phyloP scores from a whole-genome alignment of 345 rosid genomes.

The Populus davidiana region DNA sequence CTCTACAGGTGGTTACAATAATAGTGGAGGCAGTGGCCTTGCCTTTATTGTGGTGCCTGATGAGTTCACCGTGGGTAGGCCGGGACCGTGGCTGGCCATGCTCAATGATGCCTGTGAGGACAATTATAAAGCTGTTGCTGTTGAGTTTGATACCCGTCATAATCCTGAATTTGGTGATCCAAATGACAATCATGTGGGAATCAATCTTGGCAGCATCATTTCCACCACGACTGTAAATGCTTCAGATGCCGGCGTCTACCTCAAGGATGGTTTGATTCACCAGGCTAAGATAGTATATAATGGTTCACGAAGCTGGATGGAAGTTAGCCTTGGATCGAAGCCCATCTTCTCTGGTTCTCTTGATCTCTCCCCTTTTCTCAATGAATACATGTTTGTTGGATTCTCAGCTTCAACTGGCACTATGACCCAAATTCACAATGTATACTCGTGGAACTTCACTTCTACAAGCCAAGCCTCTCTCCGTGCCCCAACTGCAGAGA shows the following conservation, averaged over 20 bases:
- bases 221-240: slow-evolving; percentile 34
- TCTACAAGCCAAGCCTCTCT: slow-evolving; percentile 47
- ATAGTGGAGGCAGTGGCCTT: slow-evolving; percentile 45
- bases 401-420: slow-evolving; percentile 56
- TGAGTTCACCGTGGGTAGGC: slow-evolving; percentile 51
- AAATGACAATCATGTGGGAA: slow-evolving; percentile 53
- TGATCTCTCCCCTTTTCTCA: slow-evolving; percentile 45
- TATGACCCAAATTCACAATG: slow-evolving; percentile 41
- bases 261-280: slow-evolving; percentile 45
- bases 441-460: slow-evolving; percentile 46
- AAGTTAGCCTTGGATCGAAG: slow-evolving; percentile 30
- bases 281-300: slow-evolving; percentile 43
- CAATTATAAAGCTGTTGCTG: slow-evolving; percentile 41
- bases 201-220: slow-evolving; percentile 47
- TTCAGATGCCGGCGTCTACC: slow-evolving; percentile 36
- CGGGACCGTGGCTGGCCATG: slow-evolving; percentile 56
- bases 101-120: slow-evolving; percentile 56
- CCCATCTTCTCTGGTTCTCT: slow-evolving; percentile 38
- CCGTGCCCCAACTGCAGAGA: slow-evolving; percentile 36
- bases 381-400: slow-evolving; percentile 57
- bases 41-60: slow-evolving; percentile 50
- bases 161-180: slow-evolving; percentile 50
- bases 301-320: slow-evolving; percentile 40
- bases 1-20: not conserved
- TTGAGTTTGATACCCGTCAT: slow-evolving; percentile 40